Conservation (phyloP, 805 yeast genomes). For the Saccharomycopsis microspora region DNA sequence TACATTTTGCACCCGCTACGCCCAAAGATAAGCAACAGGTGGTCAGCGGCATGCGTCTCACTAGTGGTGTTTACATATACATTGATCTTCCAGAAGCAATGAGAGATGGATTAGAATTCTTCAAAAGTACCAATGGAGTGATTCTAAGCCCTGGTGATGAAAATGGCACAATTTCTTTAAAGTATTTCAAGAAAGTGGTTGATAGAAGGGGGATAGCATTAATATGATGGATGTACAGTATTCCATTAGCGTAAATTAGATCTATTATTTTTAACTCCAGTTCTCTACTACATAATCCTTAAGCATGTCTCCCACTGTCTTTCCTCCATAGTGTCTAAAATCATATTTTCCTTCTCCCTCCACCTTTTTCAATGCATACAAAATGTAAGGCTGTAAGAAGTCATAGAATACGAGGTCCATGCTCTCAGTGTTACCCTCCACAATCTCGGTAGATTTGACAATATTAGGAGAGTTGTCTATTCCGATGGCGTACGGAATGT, state of each 20-base stretch:
- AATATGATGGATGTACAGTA: not conserved
- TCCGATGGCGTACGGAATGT: constrained; percentile 33
- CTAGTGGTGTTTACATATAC: constrained; percentile 44
- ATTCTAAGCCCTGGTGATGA: constrained; percentile 53
- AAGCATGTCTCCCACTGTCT: constrained; percentile 33
- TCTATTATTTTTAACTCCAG: constrained; percentile 20
- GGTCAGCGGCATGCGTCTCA: constrained; percentile 65
- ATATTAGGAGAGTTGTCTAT: constrained; percentile 68
- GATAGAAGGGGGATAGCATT: constrained; percentile 17
- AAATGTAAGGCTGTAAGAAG: constrained; percentile 48
- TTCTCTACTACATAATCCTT: constrained; percentile 27
- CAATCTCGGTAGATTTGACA: constrained; percentile 36
- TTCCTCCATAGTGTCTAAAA: constrained; percentile 28
- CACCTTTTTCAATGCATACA: constrained; percentile 31
- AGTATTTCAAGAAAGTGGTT: constrained; percentile 32
- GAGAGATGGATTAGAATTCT: constrained; percentile 35
- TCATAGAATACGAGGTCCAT: constrained; percentile 74
- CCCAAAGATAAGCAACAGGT: constrained; percentile 23
- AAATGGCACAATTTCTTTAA: constrained; percentile 36
- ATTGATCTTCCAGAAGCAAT: constrained; percentile 43
- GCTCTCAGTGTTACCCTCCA: constrained; percentile 19
- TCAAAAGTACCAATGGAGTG: constrained; percentile 63
- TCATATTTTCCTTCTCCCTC: constrained; percentile 22
- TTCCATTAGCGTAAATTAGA: too few relatives aligned
- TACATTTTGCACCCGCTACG: constrained; percentile 53